These are phyloP conservation scores for Penicillium frequentans DNA, from an alignment of 2,329 filamentous ascomycete genomes.

Conservation along the genomic window DNA sequence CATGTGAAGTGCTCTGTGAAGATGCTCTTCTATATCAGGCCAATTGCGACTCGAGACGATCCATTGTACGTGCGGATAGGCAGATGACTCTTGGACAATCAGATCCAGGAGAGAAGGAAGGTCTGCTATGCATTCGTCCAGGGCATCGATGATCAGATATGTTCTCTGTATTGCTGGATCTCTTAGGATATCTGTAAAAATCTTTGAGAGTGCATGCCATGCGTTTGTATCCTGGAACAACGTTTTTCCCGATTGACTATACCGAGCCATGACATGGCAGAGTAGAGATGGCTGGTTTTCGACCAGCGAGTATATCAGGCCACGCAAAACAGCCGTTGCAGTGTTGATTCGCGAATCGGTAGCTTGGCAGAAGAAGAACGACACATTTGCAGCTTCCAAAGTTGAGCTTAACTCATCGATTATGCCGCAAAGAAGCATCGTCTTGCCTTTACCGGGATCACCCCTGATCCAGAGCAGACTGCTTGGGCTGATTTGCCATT, in stretches of 20 bases:
- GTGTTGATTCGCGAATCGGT: neutral
- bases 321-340: neutral
- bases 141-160: conserved; percentile 2
- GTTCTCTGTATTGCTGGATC: neutral
- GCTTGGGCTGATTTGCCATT: neutral
- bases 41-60: conserved; percentile 3
- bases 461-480: neutral
- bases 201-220: neutral
- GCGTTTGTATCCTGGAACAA: conserved; percentile 7
- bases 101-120: neutral
- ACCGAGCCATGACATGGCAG: conserved; percentile 1
- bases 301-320: conserved; percentile 3
- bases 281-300: conserved; percentile 5
- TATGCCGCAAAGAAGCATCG: conserved; percentile 23
- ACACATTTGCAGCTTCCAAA: neutral
- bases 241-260: neutral
- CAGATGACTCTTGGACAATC: neutral
- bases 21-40: neutral
- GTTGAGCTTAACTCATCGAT: neutral
- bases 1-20: neutral
- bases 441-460: conserved; percentile 24
- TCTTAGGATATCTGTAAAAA: neutral
- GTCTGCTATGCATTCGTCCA: conserved; percentile 1
- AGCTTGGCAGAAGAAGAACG: conserved; percentile 4
- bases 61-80: neutral